These are phyloP conservation scores for Cardamine resedifolia DNA, from an alignment of 345 rosid species.

Conservation along the genomic window DNA sequence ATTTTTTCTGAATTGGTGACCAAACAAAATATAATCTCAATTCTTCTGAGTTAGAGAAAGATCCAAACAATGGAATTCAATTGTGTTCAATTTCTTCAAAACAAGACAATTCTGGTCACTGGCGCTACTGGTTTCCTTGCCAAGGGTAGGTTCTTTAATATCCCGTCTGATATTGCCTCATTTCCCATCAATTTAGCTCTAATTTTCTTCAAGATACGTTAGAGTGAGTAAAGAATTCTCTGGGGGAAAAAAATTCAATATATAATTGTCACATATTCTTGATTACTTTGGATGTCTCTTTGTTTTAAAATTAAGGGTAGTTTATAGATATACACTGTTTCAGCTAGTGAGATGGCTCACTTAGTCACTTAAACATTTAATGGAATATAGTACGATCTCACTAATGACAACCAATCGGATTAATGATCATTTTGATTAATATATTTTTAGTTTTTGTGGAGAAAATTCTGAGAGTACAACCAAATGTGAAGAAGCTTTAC, in stretches of 20 bases:
- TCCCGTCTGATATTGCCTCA: background rate
- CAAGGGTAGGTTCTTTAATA: conserved; percentile 30
- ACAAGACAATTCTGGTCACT: conserved; percentile 40
- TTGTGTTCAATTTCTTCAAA: conserved; percentile 30
- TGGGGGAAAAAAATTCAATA: background rate
- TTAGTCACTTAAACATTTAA: too few relatives aligned
- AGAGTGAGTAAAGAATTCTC: background rate
- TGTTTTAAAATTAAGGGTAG: background rate
- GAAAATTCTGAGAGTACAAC: conserved; percentile 81
- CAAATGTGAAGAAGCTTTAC: conserved; percentile 77
- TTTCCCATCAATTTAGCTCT: background rate
- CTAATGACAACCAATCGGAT: background rate
- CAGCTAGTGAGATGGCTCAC: too few relatives aligned
- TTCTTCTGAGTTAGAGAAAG: background rate
- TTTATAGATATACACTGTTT: background rate
- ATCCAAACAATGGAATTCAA: conserved; percentile 19
- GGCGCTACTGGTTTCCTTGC: conserved; percentile 44
- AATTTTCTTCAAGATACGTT: background rate
- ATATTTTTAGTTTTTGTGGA: conserved; percentile 69
- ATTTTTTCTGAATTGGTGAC: background rate
- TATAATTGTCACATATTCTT: background rate
- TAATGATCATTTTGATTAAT: background rate
- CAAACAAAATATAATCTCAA: background rate
- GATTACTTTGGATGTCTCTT: too few relatives aligned
- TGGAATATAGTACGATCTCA: too few relatives aligned